Evolutionary conservation across 208 protist species (phyloP).

Genomic region (Trypanosoma cruzi): DNA sequence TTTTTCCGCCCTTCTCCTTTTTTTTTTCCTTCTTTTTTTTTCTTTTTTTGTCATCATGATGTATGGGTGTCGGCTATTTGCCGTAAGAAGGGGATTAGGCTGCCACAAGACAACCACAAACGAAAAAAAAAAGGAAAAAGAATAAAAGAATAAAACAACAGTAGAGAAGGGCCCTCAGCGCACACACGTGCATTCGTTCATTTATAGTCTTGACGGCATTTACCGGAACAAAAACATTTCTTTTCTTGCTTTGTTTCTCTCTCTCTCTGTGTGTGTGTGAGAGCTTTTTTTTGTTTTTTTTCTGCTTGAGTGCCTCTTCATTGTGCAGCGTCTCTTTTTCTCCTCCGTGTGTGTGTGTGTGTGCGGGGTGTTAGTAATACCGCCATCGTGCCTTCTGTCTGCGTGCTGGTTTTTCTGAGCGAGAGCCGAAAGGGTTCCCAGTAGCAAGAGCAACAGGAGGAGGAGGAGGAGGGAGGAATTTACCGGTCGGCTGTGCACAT

Average conservation of each 20-base stretch:
- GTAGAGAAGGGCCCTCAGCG: not conserved
- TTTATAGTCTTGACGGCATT: not conserved
- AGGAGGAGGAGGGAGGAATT: not conserved
- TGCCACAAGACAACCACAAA: not conserved
- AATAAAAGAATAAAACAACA: not conserved
- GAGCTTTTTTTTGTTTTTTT: not conserved
- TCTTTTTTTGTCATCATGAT: not conserved
- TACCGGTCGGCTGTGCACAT: not conserved
- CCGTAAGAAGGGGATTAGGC: not conserved
- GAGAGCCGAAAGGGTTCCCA: not conserved
- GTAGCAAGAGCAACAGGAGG: not conserved
- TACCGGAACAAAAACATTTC: not conserved
- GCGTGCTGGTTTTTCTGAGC: not conserved
- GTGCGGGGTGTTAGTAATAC: not conserved
- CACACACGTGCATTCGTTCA: not conserved
- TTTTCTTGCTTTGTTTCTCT: not conserved
- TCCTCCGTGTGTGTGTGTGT: not conserved
- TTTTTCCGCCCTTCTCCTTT: not conserved
- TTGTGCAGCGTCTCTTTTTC: not conserved
- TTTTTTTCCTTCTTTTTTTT: slow-evolving; percentile 14
- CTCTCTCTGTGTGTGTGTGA: not conserved
- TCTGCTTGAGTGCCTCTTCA: not conserved
- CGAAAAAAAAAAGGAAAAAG: not conserved
- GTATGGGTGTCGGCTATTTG: not conserved
- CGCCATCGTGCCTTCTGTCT: not conserved